Evolutionary conservation across 108 stramenopile genomes (phyloP), one percentile per base, ranked within the genome.

Genomic region (Cyclotella kingstonii): DNA sequence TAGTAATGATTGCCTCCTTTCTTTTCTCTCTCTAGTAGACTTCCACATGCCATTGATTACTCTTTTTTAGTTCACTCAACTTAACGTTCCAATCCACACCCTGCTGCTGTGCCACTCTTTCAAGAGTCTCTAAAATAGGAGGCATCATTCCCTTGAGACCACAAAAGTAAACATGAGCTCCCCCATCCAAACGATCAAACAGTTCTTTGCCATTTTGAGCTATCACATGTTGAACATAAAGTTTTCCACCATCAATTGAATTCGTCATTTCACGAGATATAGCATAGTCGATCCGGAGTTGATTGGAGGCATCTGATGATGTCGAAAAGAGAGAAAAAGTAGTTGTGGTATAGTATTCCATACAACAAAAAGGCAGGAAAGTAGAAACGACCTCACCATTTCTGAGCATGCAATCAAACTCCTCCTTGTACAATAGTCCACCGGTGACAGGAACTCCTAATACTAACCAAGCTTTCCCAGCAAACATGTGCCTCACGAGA

Each of bases 91-190:
- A 94, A 51, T 78, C 84, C 21, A 84, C 40, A 25, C 93, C 86
- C 29, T 60, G 38, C 5, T 34, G 23, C 39, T 60, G 34, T 28
- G 81, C 84, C 14, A 91, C 84, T 25, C 75, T 38, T 44, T 94
- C 93, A 54, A 90, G 66, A 5, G 87, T 81, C 8, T 81, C 82
- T 22, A 89, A 45, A 59, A 94, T 87, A 9, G 83, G 84, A 7
- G 92, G 92, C 93, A 94, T 94, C 93, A 94, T 94, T 4, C 93
- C 93, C 79, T 87, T 89, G 48, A 94, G 66, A 5, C 93, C 93
- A 73, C 93, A 94, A 67, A 94, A 91, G 75, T 91, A 94, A 45
- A 89, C 78, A 39, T 65, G 49, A 19, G 93, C 93, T 15, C 89
- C 89, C 17, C 58, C 48, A 23, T 89, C 86, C 26, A 94, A 54